These are phyloP conservation scores for Stachybotrys echinatus DNA, from an alignment of 2,329 filamentous ascomycete species.

Conservation along the genomic window DNA sequence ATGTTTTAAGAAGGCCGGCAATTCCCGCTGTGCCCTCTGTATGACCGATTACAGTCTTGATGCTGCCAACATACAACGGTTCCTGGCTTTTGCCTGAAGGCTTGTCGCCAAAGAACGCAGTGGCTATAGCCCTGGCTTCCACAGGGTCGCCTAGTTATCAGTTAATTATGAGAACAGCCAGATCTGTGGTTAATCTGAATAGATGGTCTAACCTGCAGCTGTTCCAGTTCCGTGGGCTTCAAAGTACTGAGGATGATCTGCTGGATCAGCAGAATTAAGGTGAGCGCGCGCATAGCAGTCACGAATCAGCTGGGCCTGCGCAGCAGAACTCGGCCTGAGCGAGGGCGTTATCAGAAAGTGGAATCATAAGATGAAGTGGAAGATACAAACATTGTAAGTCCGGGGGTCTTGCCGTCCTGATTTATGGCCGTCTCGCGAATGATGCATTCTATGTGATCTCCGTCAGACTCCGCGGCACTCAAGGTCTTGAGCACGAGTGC, in stretches of 20 bases:
- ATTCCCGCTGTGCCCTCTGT: conserved; percentile 28
- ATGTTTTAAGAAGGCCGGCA: conserved; percentile 10
- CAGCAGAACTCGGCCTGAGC: conserved; percentile 32
- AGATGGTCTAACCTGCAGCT: too few species aligned
- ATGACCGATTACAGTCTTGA: conserved; percentile 44
- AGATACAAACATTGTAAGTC: too few species aligned
- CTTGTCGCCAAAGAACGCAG: conserved; percentile 1
- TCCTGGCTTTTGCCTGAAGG: background rate
- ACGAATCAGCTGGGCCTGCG: conserved; percentile 30
- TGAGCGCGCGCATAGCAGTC: conserved; percentile 17
- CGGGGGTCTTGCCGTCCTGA: conserved; percentile 20
- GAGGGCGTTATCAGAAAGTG: background rate
- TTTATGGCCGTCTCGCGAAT: conserved; percentile 23
- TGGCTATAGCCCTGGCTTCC: conserved; percentile 38
- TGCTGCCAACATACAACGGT: conserved; percentile 31
- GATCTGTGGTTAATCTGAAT: too few species aligned
- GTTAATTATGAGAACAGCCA: too few species aligned
- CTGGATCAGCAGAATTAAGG: conserved; percentile 12
- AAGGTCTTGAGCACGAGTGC: conserved; percentile 35
- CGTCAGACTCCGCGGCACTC: conserved; percentile 31
- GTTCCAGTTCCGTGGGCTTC: background rate
- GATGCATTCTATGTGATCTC: conserved; percentile 28
- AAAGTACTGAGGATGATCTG: conserved; percentile 23
- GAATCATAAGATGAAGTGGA: too few species aligned
- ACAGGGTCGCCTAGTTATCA: conserved; percentile 36